These are phyloP conservation scores for Pseudocohnilembus persalinus DNA, from an alignment of 169 alveolate species.

Conservation along the genomic window DNA sequence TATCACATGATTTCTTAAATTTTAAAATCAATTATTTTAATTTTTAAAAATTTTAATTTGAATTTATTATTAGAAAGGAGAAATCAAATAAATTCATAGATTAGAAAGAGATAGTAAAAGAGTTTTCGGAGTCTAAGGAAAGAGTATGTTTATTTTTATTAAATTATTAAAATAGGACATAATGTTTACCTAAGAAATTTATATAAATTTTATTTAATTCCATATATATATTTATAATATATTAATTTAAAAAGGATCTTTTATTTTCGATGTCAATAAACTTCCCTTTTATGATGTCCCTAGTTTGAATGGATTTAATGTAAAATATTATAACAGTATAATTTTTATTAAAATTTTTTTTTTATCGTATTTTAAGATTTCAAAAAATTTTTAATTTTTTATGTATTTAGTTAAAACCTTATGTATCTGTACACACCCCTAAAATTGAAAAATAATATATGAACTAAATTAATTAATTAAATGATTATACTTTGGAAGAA, in stretches of 20 bases:
- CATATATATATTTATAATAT: not conserved
- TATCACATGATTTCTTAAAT: not conserved
- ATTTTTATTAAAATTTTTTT: not conserved
- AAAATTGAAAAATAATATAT: conserved; percentile 10
- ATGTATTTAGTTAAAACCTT: conserved; percentile 8
- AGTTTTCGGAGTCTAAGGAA: not conserved
- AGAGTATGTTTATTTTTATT: not conserved
- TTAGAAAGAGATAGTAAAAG: conserved; percentile 1
- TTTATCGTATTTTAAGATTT: not conserved
- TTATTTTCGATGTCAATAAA: conserved; percentile 8
- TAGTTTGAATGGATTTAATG: conserved; percentile 10
- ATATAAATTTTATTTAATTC: not conserved
- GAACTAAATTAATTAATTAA: conserved; percentile 11
- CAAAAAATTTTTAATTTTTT: not conserved
- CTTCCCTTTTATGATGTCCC: conserved; percentile 28
- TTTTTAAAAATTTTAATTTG: not conserved
- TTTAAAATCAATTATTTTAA: not conserved
- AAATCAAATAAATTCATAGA: not conserved
- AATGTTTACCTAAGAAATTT: not conserved
- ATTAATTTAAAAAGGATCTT: not conserved
- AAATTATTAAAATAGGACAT: not conserved
- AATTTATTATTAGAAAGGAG: not conserved
- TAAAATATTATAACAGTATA: not conserved
- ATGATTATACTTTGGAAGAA: conserved; percentile 14
- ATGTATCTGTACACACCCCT: conserved; percentile 29